Evolutionary conservation across 441 rosid genomes (phyloP).

Genomic region (Raphanus hybrid): DNA sequence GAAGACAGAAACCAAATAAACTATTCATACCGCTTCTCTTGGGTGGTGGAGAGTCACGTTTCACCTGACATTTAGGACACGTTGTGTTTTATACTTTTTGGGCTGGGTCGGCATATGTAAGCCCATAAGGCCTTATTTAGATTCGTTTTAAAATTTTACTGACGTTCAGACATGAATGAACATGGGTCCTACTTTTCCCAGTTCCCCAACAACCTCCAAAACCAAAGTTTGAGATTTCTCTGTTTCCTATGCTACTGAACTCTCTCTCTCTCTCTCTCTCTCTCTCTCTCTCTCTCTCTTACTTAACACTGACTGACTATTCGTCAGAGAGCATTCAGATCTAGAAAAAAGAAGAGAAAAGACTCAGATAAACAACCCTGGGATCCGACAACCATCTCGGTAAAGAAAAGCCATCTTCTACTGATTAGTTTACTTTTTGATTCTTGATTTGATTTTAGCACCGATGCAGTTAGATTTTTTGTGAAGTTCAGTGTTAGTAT

Average conservation of each 20-base stretch:
- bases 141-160: background rate
- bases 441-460: constrained; percentile 26
- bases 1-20: constrained; percentile 11
- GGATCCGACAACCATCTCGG: constrained; percentile 43
- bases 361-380: constrained; percentile 26
- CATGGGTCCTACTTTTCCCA: constrained; percentile 40
- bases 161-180: background rate
- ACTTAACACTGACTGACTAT: constrained; percentile 16
- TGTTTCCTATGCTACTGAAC: constrained; percentile 41
- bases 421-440: background rate
- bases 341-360: constrained; percentile 41
- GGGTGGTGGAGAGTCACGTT: constrained; percentile 22
- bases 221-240: constrained; percentile 34
- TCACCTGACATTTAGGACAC: constrained; percentile 16
- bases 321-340: constrained; percentile 47
- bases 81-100: constrained; percentile 12
- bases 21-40: constrained; percentile 26
- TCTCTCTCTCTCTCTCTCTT: constrained; percentile 35
- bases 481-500: constrained; percentile 12
- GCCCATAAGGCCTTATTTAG: constrained; percentile 30
- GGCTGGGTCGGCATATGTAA: constrained; percentile 10
- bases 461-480: constrained; percentile 25
- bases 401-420: constrained; percentile 30
- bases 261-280: constrained; percentile 17
- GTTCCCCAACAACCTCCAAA: constrained; percentile 22